Percentiles rank a stretch among this genome's conserved stretches.
Conservation (phyloP, 768 basidiomycete species). For the Thelephora ganbajun region DNA sequence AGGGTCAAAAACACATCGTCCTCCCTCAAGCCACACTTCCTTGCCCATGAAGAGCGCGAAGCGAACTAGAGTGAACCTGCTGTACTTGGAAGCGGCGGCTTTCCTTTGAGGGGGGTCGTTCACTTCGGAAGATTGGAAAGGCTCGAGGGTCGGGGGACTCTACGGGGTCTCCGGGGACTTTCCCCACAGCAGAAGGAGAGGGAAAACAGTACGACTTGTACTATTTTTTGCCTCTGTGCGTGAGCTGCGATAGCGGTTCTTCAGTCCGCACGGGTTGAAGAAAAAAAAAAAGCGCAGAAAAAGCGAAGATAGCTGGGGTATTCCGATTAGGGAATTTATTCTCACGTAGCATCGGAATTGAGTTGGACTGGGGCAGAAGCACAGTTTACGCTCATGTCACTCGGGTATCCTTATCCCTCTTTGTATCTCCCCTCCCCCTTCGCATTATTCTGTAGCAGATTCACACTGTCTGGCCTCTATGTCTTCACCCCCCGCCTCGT, state of each 20-base stretch:
- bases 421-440: too few species aligned
- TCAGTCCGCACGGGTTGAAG: slow-evolving; percentile 37
- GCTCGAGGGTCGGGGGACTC: slow-evolving; percentile 32
- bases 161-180: slow-evolving; percentile 80
- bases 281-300: slow-evolving; percentile 12
- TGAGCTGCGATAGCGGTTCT: slow-evolving; percentile 81
- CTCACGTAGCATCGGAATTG: too few species aligned
- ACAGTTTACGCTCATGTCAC: too few species aligned
- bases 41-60: too few species aligned
- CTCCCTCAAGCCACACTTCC: slow-evolving; percentile 29
- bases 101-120: slow-evolving; percentile 32
- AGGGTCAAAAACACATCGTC: slow-evolving; percentile 25
- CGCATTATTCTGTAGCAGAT: too few species aligned
- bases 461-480: too few species aligned
- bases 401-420: too few species aligned
- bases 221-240: slow-evolving; percentile 61
- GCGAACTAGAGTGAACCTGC: slow-evolving; percentile 31
- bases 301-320: too few species aligned
- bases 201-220: too few species aligned
- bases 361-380: too few species aligned
- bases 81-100: slow-evolving; percentile 64
- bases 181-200: slow-evolving; percentile 68
- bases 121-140: slow-evolving; percentile 8
- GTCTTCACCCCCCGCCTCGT: too few species aligned
- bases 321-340: too few species aligned